phyloP scores from a whole-genome alignment of 2,329 filamentous ascomycete species.

The Penicillium capsulatum region DNA sequence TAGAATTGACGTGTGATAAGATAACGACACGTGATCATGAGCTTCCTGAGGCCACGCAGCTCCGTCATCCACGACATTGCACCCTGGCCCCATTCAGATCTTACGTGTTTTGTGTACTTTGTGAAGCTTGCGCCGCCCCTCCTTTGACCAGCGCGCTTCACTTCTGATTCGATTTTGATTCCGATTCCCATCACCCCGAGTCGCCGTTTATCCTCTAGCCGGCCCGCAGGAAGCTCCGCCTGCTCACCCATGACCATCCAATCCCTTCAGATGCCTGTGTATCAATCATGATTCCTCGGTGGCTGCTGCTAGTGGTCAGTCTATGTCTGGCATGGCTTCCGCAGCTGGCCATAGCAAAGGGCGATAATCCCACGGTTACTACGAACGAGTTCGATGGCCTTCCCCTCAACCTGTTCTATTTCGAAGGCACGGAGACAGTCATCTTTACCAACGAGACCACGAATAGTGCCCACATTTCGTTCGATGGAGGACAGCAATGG shows the following conservation, averaged over 20 bases:
- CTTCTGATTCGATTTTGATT: too few species aligned
- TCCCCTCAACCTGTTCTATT: slow-evolving; percentile 75
- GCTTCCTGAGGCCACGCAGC: slow-evolving; percentile 31
- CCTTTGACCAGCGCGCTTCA: too few species aligned
- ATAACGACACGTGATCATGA: slow-evolving; percentile 31
- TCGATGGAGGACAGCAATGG: slow-evolving; percentile 78
- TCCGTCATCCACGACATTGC: slow-evolving; percentile 7
- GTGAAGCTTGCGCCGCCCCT: too few species aligned
- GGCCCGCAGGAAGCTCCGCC: too few species aligned
- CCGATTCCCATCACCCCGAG: too few species aligned
- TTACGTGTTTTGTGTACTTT: too few species aligned
- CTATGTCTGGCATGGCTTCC: slow-evolving; percentile 51
- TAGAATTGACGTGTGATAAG: too few species aligned
- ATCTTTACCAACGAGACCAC: slow-evolving; percentile 66
- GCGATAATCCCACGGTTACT: slow-evolving; percentile 61
- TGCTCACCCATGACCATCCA: too few species aligned
- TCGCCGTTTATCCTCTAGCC: too few species aligned
- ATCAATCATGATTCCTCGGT: slow-evolving; percentile 39
- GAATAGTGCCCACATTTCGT: slow-evolving; percentile 69
- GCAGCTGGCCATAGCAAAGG: slow-evolving; percentile 49
- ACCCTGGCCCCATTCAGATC: too few species aligned
- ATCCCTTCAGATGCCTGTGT: slow-evolving; percentile 28
- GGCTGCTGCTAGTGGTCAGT: slow-evolving; percentile 47
- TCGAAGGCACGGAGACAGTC: slow-evolving; percentile 80
- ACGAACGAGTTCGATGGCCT: slow-evolving; percentile 61